phyloP scores from a whole-genome alignment of 371 early-diverging fungal species.

The Apophysomyces variabilis region DNA sequence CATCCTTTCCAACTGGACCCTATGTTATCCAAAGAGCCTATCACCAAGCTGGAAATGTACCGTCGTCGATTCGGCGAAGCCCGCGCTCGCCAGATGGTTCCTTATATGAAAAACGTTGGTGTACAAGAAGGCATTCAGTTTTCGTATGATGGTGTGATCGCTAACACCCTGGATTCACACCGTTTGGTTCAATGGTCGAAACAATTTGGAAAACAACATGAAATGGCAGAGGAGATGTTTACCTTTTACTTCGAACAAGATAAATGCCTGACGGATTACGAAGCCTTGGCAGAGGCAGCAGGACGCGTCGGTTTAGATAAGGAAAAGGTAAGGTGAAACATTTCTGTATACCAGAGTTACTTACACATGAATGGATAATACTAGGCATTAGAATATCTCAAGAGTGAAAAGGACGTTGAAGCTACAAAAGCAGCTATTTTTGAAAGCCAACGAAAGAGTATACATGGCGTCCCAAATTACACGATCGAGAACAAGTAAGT shows the following conservation, averaged over 20 bases:
- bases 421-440: constrained; percentile 48
- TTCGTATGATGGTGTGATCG: constrained; percentile 60
- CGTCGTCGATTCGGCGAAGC: constrained; percentile 62
- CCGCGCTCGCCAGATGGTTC: constrained; percentile 48
- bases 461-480: constrained; percentile 74
- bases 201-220: constrained; percentile 54
- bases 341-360: neutral
- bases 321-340: constrained; percentile 25
- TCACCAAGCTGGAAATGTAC: constrained; percentile 55
- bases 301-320: constrained; percentile 64
- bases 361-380: neutral
- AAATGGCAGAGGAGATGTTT: constrained; percentile 66
- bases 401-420: constrained; percentile 52
- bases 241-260: constrained; percentile 70
- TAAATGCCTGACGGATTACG: constrained; percentile 61
- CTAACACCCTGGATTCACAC: constrained; percentile 72
- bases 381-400: constrained; percentile 48
- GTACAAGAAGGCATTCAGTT: constrained; percentile 65
- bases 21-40: constrained; percentile 43
- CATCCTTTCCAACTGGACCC: constrained; percentile 71
- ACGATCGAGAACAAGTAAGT: constrained; percentile 63
- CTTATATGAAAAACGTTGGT: constrained; percentile 58
- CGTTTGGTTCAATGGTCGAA: constrained; percentile 67
- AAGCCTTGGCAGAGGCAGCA: constrained; percentile 60
- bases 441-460: constrained; percentile 39